Evolutionary conservation across 2,329 filamentous ascomycete genomes (phyloP).

Genomic region (Fusarium pseudoanthophilum): DNA sequence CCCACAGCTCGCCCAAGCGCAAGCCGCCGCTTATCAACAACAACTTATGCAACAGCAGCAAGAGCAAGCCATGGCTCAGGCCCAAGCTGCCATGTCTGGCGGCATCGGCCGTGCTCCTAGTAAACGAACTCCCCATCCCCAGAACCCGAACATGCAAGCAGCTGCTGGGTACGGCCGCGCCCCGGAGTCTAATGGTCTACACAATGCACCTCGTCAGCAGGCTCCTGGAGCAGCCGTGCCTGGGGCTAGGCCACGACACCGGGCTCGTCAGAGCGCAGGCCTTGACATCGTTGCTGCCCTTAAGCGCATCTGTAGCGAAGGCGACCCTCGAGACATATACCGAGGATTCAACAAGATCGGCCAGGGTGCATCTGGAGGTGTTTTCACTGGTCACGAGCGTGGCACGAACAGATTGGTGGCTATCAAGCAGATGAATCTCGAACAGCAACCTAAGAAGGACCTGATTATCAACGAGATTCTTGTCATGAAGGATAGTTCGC

Average conservation of each 20-base stretch:
- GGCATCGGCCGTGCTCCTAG: slow-evolving; percentile 79
- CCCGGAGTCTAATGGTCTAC: slow-evolving; percentile 48
- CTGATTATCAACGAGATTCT: slow-evolving; percentile 99
- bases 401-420: slow-evolving; percentile 89
- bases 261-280: slow-evolving; percentile 80
- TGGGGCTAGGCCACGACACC: slow-evolving; percentile 76
- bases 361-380: slow-evolving; percentile 95
- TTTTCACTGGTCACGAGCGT: slow-evolving; percentile 89
- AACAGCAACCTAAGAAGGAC: slow-evolving; percentile 98
- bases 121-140: slow-evolving; percentile 67
- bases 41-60: slow-evolving; percentile 83
- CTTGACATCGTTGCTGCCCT: slow-evolving; percentile 86
- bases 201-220: slow-evolving; percentile 51
- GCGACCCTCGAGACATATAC: slow-evolving; percentile 90
- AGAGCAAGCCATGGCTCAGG: slow-evolving; percentile 82
- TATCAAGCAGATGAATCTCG: slow-evolving; percentile 99
- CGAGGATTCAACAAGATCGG: slow-evolving; percentile 92
- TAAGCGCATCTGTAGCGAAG: slow-evolving; percentile 88
- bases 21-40: slow-evolving; percentile 66
- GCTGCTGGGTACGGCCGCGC: slow-evolving; percentile 45
- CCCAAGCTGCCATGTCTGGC: slow-evolving; percentile 79
- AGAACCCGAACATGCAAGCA: slow-evolving; percentile 41
- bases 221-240: slow-evolving; percentile 54
- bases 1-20: slow-evolving; percentile 48
- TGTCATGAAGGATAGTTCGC: slow-evolving; percentile 98